Evolutionary conservation across 768 basidiomycete genomes (phyloP), one percentile per base, ranked within the genome.

Genomic region (Tricholoma saponaceum): DNA sequence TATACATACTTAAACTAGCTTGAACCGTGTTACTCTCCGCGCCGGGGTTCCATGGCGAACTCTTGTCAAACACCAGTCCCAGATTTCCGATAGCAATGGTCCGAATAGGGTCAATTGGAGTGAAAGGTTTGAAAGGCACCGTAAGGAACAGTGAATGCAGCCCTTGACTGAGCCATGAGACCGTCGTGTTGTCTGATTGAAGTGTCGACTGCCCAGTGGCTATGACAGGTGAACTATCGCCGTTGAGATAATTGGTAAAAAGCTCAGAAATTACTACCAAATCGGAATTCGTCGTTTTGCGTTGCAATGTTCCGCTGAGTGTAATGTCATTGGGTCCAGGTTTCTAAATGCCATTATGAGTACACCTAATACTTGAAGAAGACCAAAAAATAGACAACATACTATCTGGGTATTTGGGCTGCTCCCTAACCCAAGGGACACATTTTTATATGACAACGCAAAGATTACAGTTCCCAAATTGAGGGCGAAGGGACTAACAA

Each of bases 241-340:
- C 79, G 63, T 91, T 90, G 60, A 91, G 72, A 65, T 88, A 90
- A 49, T 82, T 80, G 14, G 86, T 87, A 69, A 90, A 90, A 41
- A 90, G 72, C 54, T 80, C 67, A 6, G 85, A 85, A 49, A 89
- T 72, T n/a, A 66, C 62, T 3, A 69, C 73, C 39, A 89, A 77
- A 46, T 79, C 71, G 5, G 70, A 65, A 9, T 77, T 58, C 22
- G 71, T 71, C 12, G 75, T 77, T 56, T 89, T 85, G 4, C 75
- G 79, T 41, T 84, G 63, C 39, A 90, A 74, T 22, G 75, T 71
- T 12, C 89, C 89, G 12, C 64, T 70, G 54, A 90, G 77, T 2
- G 79, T 80, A 59, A 90, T 82, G 41, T 76, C 74, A 65, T 89
- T 89, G 18, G 68, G 59, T 14, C 83, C 84, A 6, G 81, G 81